These are phyloP conservation scores for Globisporangium paddicum DNA, from an alignment of 352 stramenopile species.

Conservation along the genomic window DNA sequence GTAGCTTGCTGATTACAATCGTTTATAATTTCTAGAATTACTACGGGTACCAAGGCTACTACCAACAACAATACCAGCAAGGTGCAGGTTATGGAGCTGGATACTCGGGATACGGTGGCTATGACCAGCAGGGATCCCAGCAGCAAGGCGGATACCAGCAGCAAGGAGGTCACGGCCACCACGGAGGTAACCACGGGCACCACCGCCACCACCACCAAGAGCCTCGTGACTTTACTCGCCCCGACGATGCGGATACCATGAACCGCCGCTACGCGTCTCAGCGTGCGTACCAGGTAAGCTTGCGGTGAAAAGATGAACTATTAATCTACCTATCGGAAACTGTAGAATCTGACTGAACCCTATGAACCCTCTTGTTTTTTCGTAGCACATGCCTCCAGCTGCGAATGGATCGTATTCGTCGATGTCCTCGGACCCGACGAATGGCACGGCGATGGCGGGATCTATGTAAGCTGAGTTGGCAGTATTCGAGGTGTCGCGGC, in stretches of 20 bases:
- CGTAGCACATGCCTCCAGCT: conserved; percentile 67
- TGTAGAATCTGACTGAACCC: too few species aligned
- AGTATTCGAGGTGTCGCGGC: neutral
- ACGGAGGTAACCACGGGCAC: conserved; percentile 34
- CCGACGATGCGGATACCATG: conserved; percentile 69
- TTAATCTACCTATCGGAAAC: neutral
- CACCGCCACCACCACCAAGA: conserved; percentile 37
- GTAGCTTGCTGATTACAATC: neutral
- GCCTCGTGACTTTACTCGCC: conserved; percentile 63
- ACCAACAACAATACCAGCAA: conserved; percentile 42
- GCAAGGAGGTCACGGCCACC: conserved; percentile 22
- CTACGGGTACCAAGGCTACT: conserved; percentile 65
- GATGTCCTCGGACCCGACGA: conserved; percentile 62
- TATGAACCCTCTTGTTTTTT: neutral
- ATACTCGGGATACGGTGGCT: conserved; percentile 47
- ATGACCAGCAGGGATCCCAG: conserved; percentile 37
- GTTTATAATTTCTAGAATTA: conserved; percentile 34
- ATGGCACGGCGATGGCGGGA: conserved; percentile 73
- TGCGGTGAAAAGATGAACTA: neutral
- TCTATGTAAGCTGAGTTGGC: conserved; percentile 34
- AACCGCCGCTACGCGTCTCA: conserved; percentile 77
- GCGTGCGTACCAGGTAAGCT: conserved; percentile 70
- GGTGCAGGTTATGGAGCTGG: conserved; percentile 22
- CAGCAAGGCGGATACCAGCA: conserved; percentile 34
- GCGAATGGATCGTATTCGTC: conserved; percentile 55